phyloP scores from a whole-genome alignment of 192 early-diverging fungal species.

The Coemansia aciculifera region DNA sequence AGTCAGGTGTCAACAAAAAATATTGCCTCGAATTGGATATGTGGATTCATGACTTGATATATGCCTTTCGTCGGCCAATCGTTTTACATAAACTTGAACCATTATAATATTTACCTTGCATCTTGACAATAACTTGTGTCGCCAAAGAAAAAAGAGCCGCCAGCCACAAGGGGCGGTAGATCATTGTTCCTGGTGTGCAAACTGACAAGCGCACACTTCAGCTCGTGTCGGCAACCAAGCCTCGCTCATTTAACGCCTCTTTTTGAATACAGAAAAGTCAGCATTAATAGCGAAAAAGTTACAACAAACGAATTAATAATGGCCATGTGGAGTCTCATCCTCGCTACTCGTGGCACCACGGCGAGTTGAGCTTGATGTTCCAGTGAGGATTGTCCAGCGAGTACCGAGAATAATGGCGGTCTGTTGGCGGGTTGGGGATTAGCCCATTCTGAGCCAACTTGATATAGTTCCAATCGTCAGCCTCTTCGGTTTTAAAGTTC shows the following conservation, averaged over 20 bases:
- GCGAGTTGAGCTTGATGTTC: constrained; percentile 34
- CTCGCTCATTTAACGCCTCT: not conserved
- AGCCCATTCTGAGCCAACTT: constrained; percentile 64
- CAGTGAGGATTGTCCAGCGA: constrained; percentile 37
- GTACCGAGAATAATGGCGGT: constrained; percentile 43
- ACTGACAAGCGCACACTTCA: not conserved
- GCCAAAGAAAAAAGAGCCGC: not conserved
- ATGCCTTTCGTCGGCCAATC: not conserved
- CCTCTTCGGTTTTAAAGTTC: constrained; percentile 73
- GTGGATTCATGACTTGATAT: not conserved
- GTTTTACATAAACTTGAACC: not conserved
- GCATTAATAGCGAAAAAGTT: not conserved
- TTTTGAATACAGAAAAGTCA: not conserved
- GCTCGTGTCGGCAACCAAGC: not conserved
- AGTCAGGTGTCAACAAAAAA: not conserved
- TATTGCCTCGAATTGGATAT: not conserved
- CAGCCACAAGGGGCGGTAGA: not conserved
- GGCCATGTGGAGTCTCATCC: not conserved
- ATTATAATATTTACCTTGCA: not conserved
- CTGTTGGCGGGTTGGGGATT: constrained; percentile 56
- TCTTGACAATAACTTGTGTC: not conserved
- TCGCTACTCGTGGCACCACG: constrained; percentile 32
- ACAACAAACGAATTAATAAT: constrained; percentile 13
- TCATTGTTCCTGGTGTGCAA: not conserved
- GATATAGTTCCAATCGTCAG: constrained; percentile 74